Base-by-base conservation (phyloP, 2,329 filamentous ascomycete genomes). In the Chrysoporthe deuterocubensis region DNA sequence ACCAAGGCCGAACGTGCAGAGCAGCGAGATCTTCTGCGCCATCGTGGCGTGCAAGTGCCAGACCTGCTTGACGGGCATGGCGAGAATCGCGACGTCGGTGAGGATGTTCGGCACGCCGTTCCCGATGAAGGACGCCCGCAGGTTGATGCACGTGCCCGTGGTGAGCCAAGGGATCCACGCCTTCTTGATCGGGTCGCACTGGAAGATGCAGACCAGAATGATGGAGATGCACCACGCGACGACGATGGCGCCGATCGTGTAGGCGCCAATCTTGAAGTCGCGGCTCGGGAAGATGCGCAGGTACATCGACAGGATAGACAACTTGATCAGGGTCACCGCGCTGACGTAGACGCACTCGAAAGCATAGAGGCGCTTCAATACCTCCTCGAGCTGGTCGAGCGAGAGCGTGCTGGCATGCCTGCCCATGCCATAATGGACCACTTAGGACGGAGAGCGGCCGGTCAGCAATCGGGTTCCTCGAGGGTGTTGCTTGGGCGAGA, bases 91-190 rank as follows among this genome's bases (percentile, higher is more conserved):
- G 1, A 79, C 64, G 67, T 81, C 79, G 8, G 76, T 79, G n/a
- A 78, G 54, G 61, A 81, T 79, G 62, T 80, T 81, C 4, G 80
- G 80, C 0, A 83, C 75, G 4, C 77, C 78, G 71, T 82, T 83
- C n/a, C 78, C 80, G 61, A 83, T 78, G 62, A 83, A 81, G 3
- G 75, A 77, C 2, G 69, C 75, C 71, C 77, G 78, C 4, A 79
- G 73, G 66, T 81, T 72, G 71, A 82, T 80, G 69, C 81, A 83
- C 2, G 68, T 72, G 1, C 80, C 80, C 0, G 73, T 71, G 1
- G 56, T 26, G 4, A 78, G 66, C n/a, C 67, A 74, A 0, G 74
- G 74, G 34, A 76, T 66, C 76, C 78, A 83, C 1, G 77, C 74
- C 60, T 75, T 79, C 2, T 70, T 43, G 32, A 83, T 75, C 2